Percentiles rank a stretch among this genome's conserved stretches.
These are phyloP conservation scores for Yarrowia sp. DNA, from an alignment of 805 yeast genomes.

Conservation along the genomic window DNA sequence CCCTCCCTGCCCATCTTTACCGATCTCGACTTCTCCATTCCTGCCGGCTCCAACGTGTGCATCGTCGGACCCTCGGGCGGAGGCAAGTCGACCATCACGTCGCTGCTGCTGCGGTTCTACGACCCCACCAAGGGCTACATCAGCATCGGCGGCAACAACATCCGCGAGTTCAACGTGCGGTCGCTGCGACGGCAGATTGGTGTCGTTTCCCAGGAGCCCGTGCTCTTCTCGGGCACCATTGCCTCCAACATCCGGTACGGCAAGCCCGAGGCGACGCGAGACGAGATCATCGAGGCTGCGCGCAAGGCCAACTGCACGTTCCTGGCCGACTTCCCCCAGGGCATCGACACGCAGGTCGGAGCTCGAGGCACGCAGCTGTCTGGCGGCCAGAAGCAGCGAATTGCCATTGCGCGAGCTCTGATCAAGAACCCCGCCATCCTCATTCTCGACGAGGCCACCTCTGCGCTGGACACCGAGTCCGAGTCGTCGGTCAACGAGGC, in stretches of 20 bases:
- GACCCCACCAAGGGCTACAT: slow-evolving; percentile 71
- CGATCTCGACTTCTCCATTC: slow-evolving; percentile 56
- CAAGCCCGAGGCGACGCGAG: slow-evolving; percentile 53
- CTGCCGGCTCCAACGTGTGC: slow-evolving; percentile 84
- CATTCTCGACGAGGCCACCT: slow-evolving; percentile 90
- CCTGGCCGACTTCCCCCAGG: slow-evolving; percentile 72
- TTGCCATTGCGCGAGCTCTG: slow-evolving; percentile 86
- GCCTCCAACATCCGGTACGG: slow-evolving; percentile 84
- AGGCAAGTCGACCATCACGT: slow-evolving; percentile 87
- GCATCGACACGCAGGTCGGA: slow-evolving; percentile 79
- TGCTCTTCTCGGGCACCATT: slow-evolving; percentile 80
- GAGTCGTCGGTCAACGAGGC: slow-evolving; percentile 83
- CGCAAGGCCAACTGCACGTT: slow-evolving; percentile 75
- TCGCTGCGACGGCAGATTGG: slow-evolving; percentile 73
- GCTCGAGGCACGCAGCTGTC: slow-evolving; percentile 84
- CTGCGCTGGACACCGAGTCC: slow-evolving; percentile 85
- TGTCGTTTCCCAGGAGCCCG: slow-evolving; percentile 92
- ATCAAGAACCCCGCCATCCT: slow-evolving; percentile 75
- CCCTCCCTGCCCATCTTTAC: slow-evolving; percentile 65
- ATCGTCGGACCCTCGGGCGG: slow-evolving; percentile 97
- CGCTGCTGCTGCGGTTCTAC: slow-evolving; percentile 76
- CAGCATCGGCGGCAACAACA: slow-evolving; percentile 59
- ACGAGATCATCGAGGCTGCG: slow-evolving; percentile 60
- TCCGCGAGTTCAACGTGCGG: slow-evolving; percentile 66
- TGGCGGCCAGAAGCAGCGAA: slow-evolving; percentile 94